Conservation (phyloP, 2,329 filamentous ascomycete species). For the Madurella mycetomatis region DNA sequence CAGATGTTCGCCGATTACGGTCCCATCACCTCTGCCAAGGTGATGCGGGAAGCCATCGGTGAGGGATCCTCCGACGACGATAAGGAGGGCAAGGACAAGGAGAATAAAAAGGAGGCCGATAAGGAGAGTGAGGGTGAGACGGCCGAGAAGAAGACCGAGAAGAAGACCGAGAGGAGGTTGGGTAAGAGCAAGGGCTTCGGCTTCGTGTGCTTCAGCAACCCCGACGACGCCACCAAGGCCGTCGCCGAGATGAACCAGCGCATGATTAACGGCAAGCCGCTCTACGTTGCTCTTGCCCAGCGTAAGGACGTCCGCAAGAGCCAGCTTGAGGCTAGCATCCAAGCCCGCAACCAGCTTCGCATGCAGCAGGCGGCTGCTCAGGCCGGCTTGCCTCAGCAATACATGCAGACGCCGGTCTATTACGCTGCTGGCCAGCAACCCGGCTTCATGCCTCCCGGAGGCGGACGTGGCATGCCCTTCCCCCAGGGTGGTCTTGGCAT, state of each 20-base stretch:
- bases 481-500: conserved; percentile 60
- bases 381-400: conserved; percentile 81
- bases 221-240: conserved; percentile 97
- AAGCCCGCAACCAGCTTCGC: conserved; percentile 96
- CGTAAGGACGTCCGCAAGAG: conserved; percentile 99
- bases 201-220: conserved; percentile 99
- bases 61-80: conserved; percentile 55
- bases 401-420: conserved; percentile 88
- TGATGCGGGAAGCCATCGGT: conserved; percentile 80
- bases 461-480: conserved; percentile 63
- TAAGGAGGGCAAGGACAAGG: conserved; percentile 48
- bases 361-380: conserved; percentile 96
- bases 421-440: conserved; percentile 80
- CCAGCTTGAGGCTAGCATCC: conserved; percentile 98
- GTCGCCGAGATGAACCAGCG: conserved; percentile 99
- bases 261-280: conserved; percentile 94
- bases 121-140: conserved; percentile 47
- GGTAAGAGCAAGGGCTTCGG: conserved; percentile 99
- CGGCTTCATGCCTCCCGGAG: conserved; percentile 58
- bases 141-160: conserved; percentile 55
- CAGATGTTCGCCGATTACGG: conserved; percentile 88
- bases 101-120: conserved; percentile 46
- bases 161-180: conserved; percentile 63
- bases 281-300: conserved; percentile 96
- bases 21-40: conserved; percentile 96